Percentiles rank a stretch among this genome's conserved stretches.
Evolutionary conservation across 306 rosid species (phyloP).

Genomic region (Cotoneaster glaucophyllus): DNA sequence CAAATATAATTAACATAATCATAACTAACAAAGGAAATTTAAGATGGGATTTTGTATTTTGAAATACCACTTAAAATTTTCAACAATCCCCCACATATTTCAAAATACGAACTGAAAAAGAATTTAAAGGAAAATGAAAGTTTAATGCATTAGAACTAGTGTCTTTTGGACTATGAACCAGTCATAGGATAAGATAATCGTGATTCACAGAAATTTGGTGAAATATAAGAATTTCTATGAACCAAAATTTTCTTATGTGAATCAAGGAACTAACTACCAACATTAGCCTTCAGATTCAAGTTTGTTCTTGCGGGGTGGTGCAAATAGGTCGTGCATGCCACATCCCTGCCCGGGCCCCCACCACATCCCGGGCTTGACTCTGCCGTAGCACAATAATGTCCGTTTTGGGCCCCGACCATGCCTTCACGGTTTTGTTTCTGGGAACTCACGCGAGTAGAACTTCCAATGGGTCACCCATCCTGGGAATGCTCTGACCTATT

Average conservation of each 20-base stretch:
- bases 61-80: background rate
- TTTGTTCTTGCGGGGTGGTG: background rate
- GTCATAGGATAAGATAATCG: background rate
- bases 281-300: background rate
- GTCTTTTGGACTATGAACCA: background rate
- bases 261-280: background rate
- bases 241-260: background rate
- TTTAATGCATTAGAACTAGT: background rate
- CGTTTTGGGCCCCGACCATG: too few species aligned
- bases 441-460: too few species aligned
- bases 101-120: background rate
- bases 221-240: background rate
- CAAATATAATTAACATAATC: too few species aligned
- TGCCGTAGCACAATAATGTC: too few species aligned
- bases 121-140: background rate
- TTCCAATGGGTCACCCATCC: too few species aligned
- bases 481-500: too few species aligned
- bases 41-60: too few species aligned
- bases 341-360: too few species aligned
- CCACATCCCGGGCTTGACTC: too few species aligned
- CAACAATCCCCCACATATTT: background rate
- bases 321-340: background rate
- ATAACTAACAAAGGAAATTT: too few species aligned
- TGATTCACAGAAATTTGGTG: background rate
- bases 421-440: too few species aligned